These are phyloP conservation scores for Fusarium nematophilum DNA, from an alignment of 2,329 filamentous ascomycete species.

Conservation along the genomic window DNA sequence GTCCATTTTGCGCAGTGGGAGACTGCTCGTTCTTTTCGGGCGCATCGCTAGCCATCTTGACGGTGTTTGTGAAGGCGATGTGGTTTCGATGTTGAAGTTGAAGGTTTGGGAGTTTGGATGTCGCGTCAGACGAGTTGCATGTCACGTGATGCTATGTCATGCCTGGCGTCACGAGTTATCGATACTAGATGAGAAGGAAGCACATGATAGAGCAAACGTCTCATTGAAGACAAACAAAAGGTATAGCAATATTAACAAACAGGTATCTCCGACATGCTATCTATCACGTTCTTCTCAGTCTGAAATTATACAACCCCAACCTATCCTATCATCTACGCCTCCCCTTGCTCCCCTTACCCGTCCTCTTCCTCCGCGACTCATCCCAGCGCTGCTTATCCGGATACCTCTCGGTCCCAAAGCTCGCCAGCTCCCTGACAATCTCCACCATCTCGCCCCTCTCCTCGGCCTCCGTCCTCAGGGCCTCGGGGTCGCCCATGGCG, in stretches of 20 bases:
- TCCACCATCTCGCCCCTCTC: background rate
- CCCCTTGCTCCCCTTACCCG: no score
- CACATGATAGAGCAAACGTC: no score
- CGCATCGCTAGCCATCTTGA: constrained; percentile 51
- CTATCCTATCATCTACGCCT: no score
- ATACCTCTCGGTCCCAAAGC: background rate
- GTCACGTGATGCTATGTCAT: constrained; percentile 43
- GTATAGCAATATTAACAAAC: no score
- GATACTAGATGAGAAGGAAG: no score
- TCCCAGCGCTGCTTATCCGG: background rate
- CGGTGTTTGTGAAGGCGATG: constrained; percentile 28
- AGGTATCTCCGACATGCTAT: no score
- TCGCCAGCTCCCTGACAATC: background rate
- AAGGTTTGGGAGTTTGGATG: constrained; percentile 14
- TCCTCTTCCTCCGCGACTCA: background rate
- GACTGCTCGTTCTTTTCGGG: constrained; percentile 49
- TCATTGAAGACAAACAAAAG: no score
- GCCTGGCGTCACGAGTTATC: no score
- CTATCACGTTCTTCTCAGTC: no score
- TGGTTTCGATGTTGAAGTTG: constrained; percentile 25
- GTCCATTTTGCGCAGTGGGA: constrained; percentile 43
- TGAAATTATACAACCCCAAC: no score
- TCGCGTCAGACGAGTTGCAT: constrained; percentile 27
- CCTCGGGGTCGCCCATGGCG: background rate
- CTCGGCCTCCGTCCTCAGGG: background rate